Evolutionary conservation across 2,329 filamentous ascomycete genomes (phyloP).

Genomic region (Trichoderma hamatum): DNA sequence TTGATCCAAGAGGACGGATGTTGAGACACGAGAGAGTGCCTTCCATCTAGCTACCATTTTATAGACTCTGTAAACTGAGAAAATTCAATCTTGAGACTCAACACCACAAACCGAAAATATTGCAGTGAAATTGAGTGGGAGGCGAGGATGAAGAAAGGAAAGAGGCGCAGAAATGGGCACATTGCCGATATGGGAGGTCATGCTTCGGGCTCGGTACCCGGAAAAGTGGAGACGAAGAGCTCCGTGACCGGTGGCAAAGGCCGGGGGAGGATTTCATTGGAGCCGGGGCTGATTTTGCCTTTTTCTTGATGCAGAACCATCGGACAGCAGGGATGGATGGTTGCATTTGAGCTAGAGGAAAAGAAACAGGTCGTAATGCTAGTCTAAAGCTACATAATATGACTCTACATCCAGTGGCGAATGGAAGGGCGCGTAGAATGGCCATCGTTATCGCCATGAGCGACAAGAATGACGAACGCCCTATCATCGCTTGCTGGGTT

Average conservation of each 20-base stretch:
- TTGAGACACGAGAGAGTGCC: background rate
- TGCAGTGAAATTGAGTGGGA: background rate
- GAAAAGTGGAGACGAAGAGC: constrained; percentile 18
- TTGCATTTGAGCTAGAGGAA: background rate
- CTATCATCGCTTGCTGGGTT: constrained; percentile 3
- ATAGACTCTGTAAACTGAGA: constrained; percentile 9
- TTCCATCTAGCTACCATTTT: constrained; percentile 5
- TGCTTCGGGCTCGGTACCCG: constrained; percentile 20
- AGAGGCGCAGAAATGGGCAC: background rate
- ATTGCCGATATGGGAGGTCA: background rate
- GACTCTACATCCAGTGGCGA: background rate
- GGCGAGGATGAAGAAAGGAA: background rate
- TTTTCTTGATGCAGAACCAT: background rate
- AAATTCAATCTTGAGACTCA: background rate
- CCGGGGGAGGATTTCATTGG: constrained; percentile 6
- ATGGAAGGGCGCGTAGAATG: background rate
- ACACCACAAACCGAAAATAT: background rate
- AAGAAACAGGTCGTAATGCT: background rate
- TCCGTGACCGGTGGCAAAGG: constrained; percentile 21
- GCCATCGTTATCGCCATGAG: background rate
- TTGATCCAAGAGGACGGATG: background rate
- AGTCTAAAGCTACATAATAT: background rate
- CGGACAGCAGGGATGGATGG: background rate
- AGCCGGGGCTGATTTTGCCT: background rate
- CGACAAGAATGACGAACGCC: constrained; percentile 3